Conservation (phyloP, 2,329 filamentous ascomycete genomes). For the Penicillium digitatum region DNA sequence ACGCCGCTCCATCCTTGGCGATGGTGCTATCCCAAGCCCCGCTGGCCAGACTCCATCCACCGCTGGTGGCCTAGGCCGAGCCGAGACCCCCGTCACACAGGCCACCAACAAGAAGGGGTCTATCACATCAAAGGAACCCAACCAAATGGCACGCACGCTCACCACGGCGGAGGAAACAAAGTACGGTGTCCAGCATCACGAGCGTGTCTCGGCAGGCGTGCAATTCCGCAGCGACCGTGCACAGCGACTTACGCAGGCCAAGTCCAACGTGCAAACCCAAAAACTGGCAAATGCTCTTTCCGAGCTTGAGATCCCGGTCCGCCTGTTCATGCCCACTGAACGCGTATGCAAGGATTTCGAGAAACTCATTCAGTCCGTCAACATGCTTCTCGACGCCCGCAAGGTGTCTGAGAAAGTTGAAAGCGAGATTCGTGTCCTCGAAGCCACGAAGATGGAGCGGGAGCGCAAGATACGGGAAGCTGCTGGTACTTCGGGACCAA, state of each 20-base stretch:
- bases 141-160: constrained; percentile 64
- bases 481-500: constrained; percentile 12
- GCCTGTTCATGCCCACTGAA: constrained; percentile 50
- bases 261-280: constrained; percentile 49
- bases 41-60: constrained; percentile 52
- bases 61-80: constrained; percentile 35
- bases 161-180: constrained; percentile 69
- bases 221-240: constrained; percentile 71
- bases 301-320: constrained; percentile 46
- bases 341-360: constrained; percentile 50
- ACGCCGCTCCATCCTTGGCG: constrained; percentile 66
- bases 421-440: constrained; percentile 46
- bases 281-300: constrained; percentile 47
- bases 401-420: constrained; percentile 49
- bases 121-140: constrained; percentile 31
- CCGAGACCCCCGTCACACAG: constrained; percentile 37
- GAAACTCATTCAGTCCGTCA: constrained; percentile 46
- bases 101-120: constrained; percentile 36
- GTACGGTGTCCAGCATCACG: constrained; percentile 81
- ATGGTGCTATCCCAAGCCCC: constrained; percentile 49
- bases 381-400: constrained; percentile 46
- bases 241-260: constrained; percentile 48
- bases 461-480: constrained; percentile 35
- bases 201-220: constrained; percentile 79
- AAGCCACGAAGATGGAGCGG: constrained; percentile 41